Percentiles rank a stretch among this genome's conserved stretches.
Evolutionary conservation across 2,329 filamentous ascomycete genomes (phyloP).

Genomic region (Fusarium agapanthi): DNA sequence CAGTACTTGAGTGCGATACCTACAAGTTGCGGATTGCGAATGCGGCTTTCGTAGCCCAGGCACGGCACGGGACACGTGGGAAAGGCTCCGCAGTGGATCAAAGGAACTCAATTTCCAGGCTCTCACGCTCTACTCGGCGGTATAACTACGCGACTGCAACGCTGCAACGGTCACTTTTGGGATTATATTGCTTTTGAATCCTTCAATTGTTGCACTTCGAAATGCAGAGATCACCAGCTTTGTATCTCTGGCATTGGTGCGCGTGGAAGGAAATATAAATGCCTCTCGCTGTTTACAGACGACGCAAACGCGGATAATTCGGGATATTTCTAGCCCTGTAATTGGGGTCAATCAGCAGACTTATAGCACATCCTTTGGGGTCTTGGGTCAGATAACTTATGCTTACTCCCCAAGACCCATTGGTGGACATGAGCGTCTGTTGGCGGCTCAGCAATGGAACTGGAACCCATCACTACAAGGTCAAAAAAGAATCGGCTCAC

Average conservation of each 20-base stretch:
- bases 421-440: neutral
- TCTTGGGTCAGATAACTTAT: neutral
- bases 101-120: slow-evolving; percentile 3
- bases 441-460: slow-evolving; percentile 7
- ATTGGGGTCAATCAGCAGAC: neutral
- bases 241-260: neutral
- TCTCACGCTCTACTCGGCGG: neutral
- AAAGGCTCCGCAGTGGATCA: neutral
- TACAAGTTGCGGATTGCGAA: neutral
- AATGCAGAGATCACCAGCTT: neutral
- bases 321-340: neutral
- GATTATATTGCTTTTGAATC: neutral
- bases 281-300: neutral
- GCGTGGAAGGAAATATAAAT: neutral
- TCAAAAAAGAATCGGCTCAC: slow-evolving; percentile 11
- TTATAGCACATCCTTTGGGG: neutral
- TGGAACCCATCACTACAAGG: neutral
- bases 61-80: neutral
- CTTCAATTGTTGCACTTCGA: neutral
- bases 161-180: neutral
- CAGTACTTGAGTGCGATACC: neutral
- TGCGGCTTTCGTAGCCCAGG: neutral
- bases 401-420: neutral
- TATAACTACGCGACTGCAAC: neutral
- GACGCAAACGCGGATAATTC: neutral